These are phyloP conservation scores for Chlamydomonas urium DNA, from an alignment of 139 green algal species.

Conservation along the genomic window DNA sequence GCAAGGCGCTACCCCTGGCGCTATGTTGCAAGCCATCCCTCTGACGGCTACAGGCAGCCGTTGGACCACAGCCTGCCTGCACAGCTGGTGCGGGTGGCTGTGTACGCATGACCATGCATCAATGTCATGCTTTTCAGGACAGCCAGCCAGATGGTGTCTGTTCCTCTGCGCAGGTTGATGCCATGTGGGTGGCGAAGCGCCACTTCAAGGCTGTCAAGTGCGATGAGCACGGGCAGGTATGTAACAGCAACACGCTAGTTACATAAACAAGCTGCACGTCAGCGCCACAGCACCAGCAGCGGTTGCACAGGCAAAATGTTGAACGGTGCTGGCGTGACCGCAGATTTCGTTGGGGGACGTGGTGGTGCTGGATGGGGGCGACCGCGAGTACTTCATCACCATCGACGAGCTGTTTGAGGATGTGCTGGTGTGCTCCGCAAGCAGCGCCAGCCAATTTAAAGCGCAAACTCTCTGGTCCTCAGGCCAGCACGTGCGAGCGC, in stretches of 20 bases:
- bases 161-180: neutral
- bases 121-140: neutral
- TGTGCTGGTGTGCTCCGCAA: neutral
- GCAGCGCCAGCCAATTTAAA: neutral
- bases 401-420: conserved; percentile 11
- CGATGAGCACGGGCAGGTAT: neutral
- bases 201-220: neutral
- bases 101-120: neutral
- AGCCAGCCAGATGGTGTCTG: neutral
- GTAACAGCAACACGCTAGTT: neutral
- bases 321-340: neutral
- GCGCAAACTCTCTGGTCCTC: neutral
- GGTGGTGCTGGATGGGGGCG: neutral
- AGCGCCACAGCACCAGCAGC: neutral
- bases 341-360: neutral
- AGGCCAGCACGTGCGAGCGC: too few species aligned
- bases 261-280: neutral
- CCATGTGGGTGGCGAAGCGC: neutral
- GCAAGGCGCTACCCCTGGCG: neutral
- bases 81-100: neutral
- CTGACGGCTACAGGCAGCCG: neutral
- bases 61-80: neutral
- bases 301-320: neutral
- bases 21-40: neutral
- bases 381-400: conserved; percentile 5